These are phyloP conservation scores for Russula sp. DNA, from an alignment of 768 basidiomycete genomes.

Conservation along the genomic window DNA sequence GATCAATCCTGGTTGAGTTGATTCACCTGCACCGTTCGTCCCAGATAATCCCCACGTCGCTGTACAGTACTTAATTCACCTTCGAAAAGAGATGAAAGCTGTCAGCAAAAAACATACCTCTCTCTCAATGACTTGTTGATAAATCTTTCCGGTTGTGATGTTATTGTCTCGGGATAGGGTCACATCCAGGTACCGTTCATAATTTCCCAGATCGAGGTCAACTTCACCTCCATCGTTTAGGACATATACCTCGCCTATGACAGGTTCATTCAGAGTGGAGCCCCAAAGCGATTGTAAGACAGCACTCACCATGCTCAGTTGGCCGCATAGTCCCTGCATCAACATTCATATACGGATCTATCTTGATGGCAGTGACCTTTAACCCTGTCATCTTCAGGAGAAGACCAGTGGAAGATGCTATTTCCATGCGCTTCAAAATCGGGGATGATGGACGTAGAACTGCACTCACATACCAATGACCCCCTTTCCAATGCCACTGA, in stretches of 20 bases:
- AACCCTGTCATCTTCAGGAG: constrained; percentile 92
- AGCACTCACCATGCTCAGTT: constrained; percentile 84
- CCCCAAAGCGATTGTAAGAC: neutral
- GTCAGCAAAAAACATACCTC: constrained; percentile 54
- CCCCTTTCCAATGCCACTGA: constrained; percentile 98
- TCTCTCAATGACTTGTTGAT: constrained; percentile 92
- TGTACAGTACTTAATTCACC: constrained; percentile 28
- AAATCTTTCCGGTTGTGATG: constrained; percentile 98
- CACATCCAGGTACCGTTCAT: constrained; percentile 95
- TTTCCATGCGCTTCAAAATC: constrained; percentile 23
- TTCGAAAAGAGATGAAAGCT: neutral
- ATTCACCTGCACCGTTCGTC: constrained; percentile 90
- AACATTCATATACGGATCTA: constrained; percentile 99
- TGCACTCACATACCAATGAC: constrained; percentile 74
- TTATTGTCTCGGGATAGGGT: constrained; percentile 94
- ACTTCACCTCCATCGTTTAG: constrained; percentile 98
- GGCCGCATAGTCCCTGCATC: constrained; percentile 99
- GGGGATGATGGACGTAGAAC: constrained; percentile 25
- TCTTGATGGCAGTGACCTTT: constrained; percentile 98
- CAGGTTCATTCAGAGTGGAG: neutral
- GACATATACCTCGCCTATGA: constrained; percentile 89
- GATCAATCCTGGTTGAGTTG: neutral
- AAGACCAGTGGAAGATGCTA: constrained; percentile 95
- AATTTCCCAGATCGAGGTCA: constrained; percentile 96
- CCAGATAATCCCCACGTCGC: constrained; percentile 85